A percentile compares a stretch with the other conserved stretches of the same genome.
Conservation (phyloP, 2,329 filamentous ascomycete genomes). For the Penicillium sp. region DNA sequence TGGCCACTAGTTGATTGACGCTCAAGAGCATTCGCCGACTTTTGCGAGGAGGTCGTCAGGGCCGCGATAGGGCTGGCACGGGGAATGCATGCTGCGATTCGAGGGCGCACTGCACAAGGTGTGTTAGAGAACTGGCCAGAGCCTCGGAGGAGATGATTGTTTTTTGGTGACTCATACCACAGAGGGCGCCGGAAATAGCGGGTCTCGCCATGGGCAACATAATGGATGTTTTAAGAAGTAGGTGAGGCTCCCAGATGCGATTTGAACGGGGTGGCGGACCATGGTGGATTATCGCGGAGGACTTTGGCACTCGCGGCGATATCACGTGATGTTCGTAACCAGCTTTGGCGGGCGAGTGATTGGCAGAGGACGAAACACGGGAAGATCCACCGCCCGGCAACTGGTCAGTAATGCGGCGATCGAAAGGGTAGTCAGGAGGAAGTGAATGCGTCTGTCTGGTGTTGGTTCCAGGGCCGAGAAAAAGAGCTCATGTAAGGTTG, state of each 20-base stretch:
- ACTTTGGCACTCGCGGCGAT: conserved; percentile 13
- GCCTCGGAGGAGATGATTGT: neutral
- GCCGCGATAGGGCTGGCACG: conserved; percentile 33
- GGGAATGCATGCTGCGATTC: conserved; percentile 24
- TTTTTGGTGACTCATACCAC: conserved; percentile 15
- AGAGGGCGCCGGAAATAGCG: conserved; percentile 22
- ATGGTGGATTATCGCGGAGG: conserved; percentile 14
- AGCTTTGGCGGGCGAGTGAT: neutral
- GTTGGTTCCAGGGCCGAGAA: no score
- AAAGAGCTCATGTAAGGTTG: no score
- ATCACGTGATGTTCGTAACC: conserved; percentile 5
- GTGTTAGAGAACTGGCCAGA: conserved; percentile 5
- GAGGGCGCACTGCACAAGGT: conserved; percentile 23
- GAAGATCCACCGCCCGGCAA: neutral
- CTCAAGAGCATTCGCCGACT: conserved; percentile 39
- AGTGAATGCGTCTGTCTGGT: no score
- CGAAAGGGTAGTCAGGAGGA: no score
- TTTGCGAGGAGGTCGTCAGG: conserved; percentile 40
- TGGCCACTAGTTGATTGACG: conserved; percentile 29
- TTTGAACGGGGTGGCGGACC: conserved; percentile 14
- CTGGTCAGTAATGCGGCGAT: neutral
- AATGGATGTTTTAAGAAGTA: conserved; percentile 3
- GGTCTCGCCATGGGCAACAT: conserved; percentile 27
- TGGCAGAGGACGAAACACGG: neutral
- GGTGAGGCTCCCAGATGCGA: conserved; percentile 3